Conservation (phyloP, 495 filamentous ascomycete genomes). For the Cudoniella acicularis region DNA sequence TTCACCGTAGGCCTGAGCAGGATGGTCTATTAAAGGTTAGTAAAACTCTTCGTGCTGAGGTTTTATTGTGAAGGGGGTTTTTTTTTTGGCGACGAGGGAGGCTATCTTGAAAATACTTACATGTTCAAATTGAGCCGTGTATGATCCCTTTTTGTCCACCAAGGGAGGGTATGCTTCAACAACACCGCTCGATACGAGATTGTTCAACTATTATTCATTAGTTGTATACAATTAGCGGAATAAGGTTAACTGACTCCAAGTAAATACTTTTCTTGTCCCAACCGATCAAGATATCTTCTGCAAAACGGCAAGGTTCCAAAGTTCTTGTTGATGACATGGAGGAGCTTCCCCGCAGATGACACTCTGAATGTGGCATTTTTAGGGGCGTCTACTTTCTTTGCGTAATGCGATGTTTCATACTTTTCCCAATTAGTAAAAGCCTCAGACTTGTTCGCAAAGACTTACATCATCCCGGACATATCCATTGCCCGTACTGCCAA, state of each 20-base stretch:
- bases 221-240: background rate
- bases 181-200: slow-evolving; percentile 77
- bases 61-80: background rate
- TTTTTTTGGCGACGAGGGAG: slow-evolving; percentile 6
- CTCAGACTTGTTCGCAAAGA: background rate
- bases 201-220: slow-evolving; percentile 56
- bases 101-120: slow-evolving; percentile 48
- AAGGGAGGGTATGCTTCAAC: slow-evolving; percentile 89
- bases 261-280: slow-evolving; percentile 86
- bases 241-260: slow-evolving; percentile 58
- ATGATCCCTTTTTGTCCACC: slow-evolving; percentile 89
- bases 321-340: slow-evolving; percentile 88
- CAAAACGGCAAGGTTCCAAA: slow-evolving; percentile 88
- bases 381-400: slow-evolving; percentile 57
- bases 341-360: slow-evolving; percentile 73
- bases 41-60: background rate
- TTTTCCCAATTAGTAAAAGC: slow-evolving; percentile 23
- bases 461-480: slow-evolving; percentile 73
- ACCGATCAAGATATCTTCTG: slow-evolving; percentile 76
- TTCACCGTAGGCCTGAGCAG: slow-evolving; percentile 83
- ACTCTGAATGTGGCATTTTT: slow-evolving; percentile 66
- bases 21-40: slow-evolving; percentile 59
- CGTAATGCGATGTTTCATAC: slow-evolving; percentile 76
- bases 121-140: slow-evolving; percentile 94
- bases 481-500: slow-evolving; percentile 87